phyloP scores from a whole-genome alignment of 352 stramenopile species.

The Globisporangium camurandrum region DNA sequence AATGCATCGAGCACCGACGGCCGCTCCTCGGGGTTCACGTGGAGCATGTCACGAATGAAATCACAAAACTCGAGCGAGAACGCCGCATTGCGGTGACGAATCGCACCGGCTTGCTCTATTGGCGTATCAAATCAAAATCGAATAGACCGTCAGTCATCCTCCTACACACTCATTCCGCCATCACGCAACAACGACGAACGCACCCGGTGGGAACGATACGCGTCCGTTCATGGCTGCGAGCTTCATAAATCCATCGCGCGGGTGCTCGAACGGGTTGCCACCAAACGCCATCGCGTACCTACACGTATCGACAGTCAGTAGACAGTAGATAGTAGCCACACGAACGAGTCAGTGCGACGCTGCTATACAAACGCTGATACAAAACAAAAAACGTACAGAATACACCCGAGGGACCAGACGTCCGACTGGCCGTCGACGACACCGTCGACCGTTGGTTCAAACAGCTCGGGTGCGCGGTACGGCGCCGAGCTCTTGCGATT shows the following conservation, averaged over 20 bases:
- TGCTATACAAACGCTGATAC: not conserved
- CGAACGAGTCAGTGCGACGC: not conserved
- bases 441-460: constrained; percentile 59
- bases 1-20: constrained; percentile 72
- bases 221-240: constrained; percentile 71
- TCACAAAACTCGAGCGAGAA: constrained; percentile 82
- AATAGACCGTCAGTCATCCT: not conserved
- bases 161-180: too few species aligned
- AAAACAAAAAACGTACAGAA: constrained; percentile 35
- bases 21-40: constrained; percentile 72
- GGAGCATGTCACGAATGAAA: constrained; percentile 84
- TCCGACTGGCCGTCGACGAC: constrained; percentile 75
- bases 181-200: not conserved
- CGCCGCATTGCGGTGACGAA: constrained; percentile 52
- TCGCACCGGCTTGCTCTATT: constrained; percentile 52
- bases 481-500: constrained; percentile 77
- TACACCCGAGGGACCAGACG: constrained; percentile 80
- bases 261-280: constrained; percentile 71
- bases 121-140: not conserved
- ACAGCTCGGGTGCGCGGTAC: constrained; percentile 80
- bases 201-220: constrained; percentile 67
- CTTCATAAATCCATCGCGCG: constrained; percentile 80
- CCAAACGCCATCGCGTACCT: constrained; percentile 85
- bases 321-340: not conserved
- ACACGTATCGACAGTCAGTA: not conserved